Evolutionary conservation across 179 eudicot species (phyloP), one percentile per base, ranked within the genome.

Genomic region (Heliamphora pulchella): DNA sequence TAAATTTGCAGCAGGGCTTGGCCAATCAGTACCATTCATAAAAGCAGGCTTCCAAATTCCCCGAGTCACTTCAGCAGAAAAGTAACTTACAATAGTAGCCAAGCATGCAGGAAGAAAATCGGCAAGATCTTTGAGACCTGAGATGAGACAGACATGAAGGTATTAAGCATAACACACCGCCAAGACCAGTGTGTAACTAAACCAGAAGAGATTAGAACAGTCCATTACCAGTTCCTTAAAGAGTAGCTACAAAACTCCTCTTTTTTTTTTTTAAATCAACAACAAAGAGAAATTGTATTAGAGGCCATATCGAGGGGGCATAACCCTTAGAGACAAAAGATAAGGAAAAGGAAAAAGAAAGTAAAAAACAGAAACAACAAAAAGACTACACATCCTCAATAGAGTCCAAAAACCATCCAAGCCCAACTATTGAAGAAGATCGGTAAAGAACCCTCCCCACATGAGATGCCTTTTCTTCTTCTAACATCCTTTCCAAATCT

Each of bases 1-100:
- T 66, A 96, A 83, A 86, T 91, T 94, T 77, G 94, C 97, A 71
- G 92, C 97, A 74, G 99, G 99, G 87, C 99, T 96, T 44, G 99
- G 99, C 99, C 99, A 96, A 87, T 94, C 99, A 69, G 98, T 90
- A 85, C 99, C 99, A 80, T 96, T 96, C 99, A 96, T 96, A 64
- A 82, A 86, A 81, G 92, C 99, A 20, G 97, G 98, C 87, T 92
- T 96, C 99, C 99, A 96, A 75, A 96, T 80, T 64, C 99, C 98
- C 48, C 99, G 88, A 63, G 97, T 94, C 78, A 94, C 98, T 83
- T 96, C 99, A 77, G 99, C 99, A 62, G 99, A 90, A 81, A 94
- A 91, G 87, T 96, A 96, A 88, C 99, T 91, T 79, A 94, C 93
- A 59, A 96, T 94, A 10, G 99, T 86, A 31, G 96, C 97, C 89